Evolutionary conservation across 495 filamentous ascomycete genomes (phyloP).

Genomic region (Penicillium goetzii): DNA sequence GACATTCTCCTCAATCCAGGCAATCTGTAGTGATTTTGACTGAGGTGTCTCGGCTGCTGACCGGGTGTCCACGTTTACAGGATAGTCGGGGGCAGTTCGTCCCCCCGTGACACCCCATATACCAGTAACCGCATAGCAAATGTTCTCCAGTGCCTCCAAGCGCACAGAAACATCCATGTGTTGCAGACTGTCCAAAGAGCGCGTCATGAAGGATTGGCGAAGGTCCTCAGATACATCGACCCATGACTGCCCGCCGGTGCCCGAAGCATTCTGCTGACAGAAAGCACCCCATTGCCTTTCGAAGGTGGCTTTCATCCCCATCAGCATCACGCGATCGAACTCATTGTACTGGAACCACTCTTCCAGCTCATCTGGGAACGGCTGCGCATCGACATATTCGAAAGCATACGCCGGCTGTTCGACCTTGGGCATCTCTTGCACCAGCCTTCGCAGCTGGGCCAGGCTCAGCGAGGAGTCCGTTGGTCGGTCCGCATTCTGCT

Average conservation of each 20-base stretch:
- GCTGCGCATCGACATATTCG: constrained; percentile 79
- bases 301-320: constrained; percentile 72
- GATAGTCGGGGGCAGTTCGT: constrained; percentile 34
- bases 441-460: constrained; percentile 76
- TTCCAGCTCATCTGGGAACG: constrained; percentile 84
- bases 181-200: constrained; percentile 46
- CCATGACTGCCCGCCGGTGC: constrained; percentile 51
- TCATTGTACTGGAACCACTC: constrained; percentile 95
- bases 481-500: constrained; percentile 49
- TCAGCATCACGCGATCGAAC: constrained; percentile 69
- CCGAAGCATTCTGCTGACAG: constrained; percentile 38
- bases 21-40: constrained; percentile 63
- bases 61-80: constrained; percentile 27
- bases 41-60: constrained; percentile 45
- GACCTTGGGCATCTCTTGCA: constrained; percentile 75
- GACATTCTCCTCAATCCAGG: constrained; percentile 69
- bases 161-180: constrained; percentile 56
- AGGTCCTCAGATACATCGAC: constrained; percentile 49
- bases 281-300: constrained; percentile 64
- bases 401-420: constrained; percentile 93
- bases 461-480: constrained; percentile 84
- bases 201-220: constrained; percentile 48
- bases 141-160: constrained; percentile 68
- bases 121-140: constrained; percentile 78
- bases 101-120: constrained; percentile 77